A percentile compares a stretch with the other conserved stretches of the same genome.
Conservation (phyloP, 108 stramenopile genomes). For the Pinguiococcus pyrenoidosus region DNA sequence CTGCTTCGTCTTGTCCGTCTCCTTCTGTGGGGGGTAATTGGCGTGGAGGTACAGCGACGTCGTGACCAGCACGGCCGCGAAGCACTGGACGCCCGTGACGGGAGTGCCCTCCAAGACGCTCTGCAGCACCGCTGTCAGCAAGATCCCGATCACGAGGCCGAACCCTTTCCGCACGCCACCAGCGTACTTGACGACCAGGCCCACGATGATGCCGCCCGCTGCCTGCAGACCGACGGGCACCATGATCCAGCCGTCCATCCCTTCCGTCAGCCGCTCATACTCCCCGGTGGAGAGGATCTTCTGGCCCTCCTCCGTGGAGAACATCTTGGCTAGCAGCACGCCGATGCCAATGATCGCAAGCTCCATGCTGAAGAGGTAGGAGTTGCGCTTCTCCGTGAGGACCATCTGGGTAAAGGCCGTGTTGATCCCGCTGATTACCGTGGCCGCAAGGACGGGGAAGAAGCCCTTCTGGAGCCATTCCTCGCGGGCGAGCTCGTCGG, state of each 20-base stretch:
- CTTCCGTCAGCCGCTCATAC: constrained; percentile 51
- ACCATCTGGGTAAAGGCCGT: constrained; percentile 77
- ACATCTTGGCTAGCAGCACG: constrained; percentile 36
- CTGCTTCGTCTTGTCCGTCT: no score
- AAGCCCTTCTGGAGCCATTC: neutral
- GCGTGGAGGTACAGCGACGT: neutral
- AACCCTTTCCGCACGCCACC: constrained; percentile 78
- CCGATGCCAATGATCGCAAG: constrained; percentile 46
- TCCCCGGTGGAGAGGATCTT: constrained; percentile 15
- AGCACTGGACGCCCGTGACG: neutral
- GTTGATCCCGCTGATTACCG: constrained; percentile 67
- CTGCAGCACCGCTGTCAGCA: constrained; percentile 56
- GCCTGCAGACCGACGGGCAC: constrained; percentile 71
- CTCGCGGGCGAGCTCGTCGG: neutral
- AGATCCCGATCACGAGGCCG: constrained; percentile 69
- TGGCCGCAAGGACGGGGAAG: constrained; percentile 43
- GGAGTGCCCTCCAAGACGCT: constrained; percentile 24
- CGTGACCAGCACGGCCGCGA: neutral
- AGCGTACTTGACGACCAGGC: constrained; percentile 77
- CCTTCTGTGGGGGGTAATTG: neutral
- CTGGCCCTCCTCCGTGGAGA: constrained; percentile 47
- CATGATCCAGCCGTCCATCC: constrained; percentile 53
- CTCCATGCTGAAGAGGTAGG: constrained; percentile 72
- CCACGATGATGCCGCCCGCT: constrained; percentile 76
- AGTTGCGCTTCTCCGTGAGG: constrained; percentile 52